Base-by-base conservation (phyloP, 371 early-diverging fungal genomes). In the Funneliformis caledonium region DNA sequence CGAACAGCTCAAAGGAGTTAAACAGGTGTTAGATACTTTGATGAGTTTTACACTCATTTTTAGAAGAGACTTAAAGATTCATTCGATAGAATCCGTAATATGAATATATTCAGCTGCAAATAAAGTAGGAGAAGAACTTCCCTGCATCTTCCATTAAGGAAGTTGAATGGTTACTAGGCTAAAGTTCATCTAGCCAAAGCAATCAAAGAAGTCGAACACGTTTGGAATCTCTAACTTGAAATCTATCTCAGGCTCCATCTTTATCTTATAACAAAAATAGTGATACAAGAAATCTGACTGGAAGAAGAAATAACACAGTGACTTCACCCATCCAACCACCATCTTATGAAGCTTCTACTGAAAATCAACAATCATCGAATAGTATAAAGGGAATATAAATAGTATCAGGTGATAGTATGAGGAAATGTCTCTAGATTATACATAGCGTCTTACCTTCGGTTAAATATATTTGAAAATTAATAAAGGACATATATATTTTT, bases 391-490 rank as follows among this genome's bases (percentile, higher is more conserved):
- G 64, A 8, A 62, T 62, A 62, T 14, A 62, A 62, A 62, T 62
- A 14, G 14, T 62, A 62, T 62, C 64, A 5, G 60, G 8, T 62
- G 33, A 62, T 62, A 62, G n/a, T 62, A 62, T 62, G 64, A 62
- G 64, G 64, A 62, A 47, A 62, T 62, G 6, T 62, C 64, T 62
- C 64, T 62, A 62, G 64, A 62, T 62, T 62, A 62, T 62, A 8
- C 64, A 62, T 8, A 62, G 64, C 64, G 64, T 8, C 64, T 62
- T 8, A 8, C 64, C 64, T 62, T 62, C 2, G 4, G 7, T 62
- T 62, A 62, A 62, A 62, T 62, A 62, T 62, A 62, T 62, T 62
- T 62, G 64, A 62, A 62, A 62, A 62, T 62, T 62, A 62, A 62
- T 62, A 62, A 60, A 62, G 47, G 5, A 10, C 47, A 9, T 47